Evolutionary conservation across 768 basidiomycete species (phyloP).

Genomic region (Cubamyces sp.): DNA sequence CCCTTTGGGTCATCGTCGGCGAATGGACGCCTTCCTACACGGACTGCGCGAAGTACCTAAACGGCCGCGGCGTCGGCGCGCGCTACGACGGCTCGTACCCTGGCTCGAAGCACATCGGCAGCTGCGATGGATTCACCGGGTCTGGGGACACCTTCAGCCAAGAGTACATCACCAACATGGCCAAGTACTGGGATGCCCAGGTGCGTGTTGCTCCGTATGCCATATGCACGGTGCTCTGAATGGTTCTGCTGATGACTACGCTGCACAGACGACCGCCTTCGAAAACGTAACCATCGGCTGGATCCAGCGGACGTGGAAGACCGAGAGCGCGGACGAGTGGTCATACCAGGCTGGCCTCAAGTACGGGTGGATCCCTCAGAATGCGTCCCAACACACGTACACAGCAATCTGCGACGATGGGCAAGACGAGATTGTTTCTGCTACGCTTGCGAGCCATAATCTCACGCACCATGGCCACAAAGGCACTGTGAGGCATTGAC

Average conservation of each 20-base stretch:
- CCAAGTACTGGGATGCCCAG: conserved; percentile 87
- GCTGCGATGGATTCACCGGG: conserved; percentile 75
- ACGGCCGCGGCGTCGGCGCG: conserved; percentile 75
- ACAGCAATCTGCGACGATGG: conserved; percentile 66
- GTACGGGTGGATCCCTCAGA: conserved; percentile 83
- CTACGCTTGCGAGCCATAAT: no score
- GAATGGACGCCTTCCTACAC: conserved; percentile 84
- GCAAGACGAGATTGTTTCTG: no score
- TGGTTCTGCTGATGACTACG: no score
- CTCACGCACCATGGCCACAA: no score
- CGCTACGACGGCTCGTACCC: conserved; percentile 63
- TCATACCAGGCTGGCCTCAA: conserved; percentile 80
- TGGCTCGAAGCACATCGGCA: conserved; percentile 71
- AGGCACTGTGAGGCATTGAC: no score
- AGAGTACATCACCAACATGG: conserved; percentile 79
- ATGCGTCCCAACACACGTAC: conserved; percentile 54
- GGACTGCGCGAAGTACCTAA: conserved; percentile 82
- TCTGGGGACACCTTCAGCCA: conserved; percentile 70
- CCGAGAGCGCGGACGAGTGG: conserved; percentile 88
- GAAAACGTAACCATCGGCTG: conserved; percentile 68
- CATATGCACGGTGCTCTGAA: no score
- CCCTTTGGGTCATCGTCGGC: conserved; percentile 83
- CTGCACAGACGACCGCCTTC: conserved; percentile 51
- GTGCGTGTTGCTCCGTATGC: conserved; percentile 33
- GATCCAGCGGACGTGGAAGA: conserved; percentile 87